Evolutionary conservation across 2,329 filamentous ascomycete species (phyloP), one percentile per base, ranked within the genome.

Genomic region (Didymellaceae sp.): DNA sequence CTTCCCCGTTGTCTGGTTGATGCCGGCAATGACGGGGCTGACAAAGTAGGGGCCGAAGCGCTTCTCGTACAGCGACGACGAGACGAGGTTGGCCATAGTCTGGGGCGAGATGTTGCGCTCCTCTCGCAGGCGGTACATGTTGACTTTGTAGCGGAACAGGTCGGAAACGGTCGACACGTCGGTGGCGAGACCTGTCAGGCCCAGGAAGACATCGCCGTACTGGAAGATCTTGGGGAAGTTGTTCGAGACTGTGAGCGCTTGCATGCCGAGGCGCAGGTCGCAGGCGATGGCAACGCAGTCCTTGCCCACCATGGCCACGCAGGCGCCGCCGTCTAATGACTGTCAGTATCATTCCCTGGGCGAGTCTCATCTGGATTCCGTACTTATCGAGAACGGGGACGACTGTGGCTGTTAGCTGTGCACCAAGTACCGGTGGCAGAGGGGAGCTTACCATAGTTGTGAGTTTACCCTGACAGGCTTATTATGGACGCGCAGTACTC

Each of bases 171-270:
- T 97, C 60, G 85, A 85, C 60, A 99, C 91, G 75, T 99, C 94
- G 66, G 94, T 99, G 55, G 94, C 94, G 42, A 99, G 89, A 47
- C 94, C 94, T 4, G 94, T 97, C 55, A 99, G 86, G 48, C 94
- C 94, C 26, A 99, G 89, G 78, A 95, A 97, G 67, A 94, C 90
- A 71, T 93, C 90, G 62, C 91, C 91, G 83, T 96, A 97, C 77
- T 88, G 86, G 86, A 97, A 97, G 82, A 99, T 90, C 83, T 99
- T 99, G 80, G 94, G 94, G 83, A 97, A 97, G 87, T 97, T 94
- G 87, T 99, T 99, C 75, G 91, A 97, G 53, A 99, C 90, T 58
- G 94, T 99, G 72, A 99, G 84, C 72, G 94, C 85, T 80, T 99
- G 94, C 73, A 97, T 87, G 69, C 94, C 94, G 63, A 99, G 90